Percentiles rank a stretch among this genome's conserved stretches.
These are phyloP conservation scores for Phytomonas francai DNA, from an alignment of 208 protist genomes.

Conservation along the genomic window DNA sequence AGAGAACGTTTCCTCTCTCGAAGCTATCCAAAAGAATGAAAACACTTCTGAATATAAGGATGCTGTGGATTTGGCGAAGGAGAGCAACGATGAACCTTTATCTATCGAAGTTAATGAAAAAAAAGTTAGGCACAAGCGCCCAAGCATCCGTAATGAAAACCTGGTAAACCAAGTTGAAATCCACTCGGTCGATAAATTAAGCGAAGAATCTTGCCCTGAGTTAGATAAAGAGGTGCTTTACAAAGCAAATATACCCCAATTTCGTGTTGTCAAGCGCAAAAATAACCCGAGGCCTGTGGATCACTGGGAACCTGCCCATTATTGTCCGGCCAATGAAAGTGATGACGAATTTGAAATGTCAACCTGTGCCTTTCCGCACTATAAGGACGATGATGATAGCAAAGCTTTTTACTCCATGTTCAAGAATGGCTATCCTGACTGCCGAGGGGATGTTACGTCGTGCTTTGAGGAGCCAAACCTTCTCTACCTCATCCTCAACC, in stretches of 20 bases:
- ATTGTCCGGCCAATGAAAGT: constrained; percentile 35
- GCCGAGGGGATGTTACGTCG: constrained; percentile 43
- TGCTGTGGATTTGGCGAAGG: not conserved
- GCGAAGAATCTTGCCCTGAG: not conserved
- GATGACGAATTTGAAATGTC: constrained; percentile 66
- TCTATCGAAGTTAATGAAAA: not conserved
- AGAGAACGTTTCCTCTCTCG: not conserved
- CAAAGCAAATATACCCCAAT: not conserved
- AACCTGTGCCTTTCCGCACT: constrained; percentile 29
- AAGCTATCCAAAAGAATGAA: not conserved
- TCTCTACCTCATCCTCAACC: constrained; percentile 65
- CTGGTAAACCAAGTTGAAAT: not conserved
- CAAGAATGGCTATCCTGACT: constrained; percentile 61
- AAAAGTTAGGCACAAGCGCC: not conserved
- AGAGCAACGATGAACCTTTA: too few relatives aligned
- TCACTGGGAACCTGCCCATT: constrained; percentile 54
- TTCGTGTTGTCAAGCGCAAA: constrained; percentile 28
- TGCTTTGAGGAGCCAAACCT: constrained; percentile 79
- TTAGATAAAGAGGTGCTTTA: not conserved
- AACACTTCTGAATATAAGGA: not conserved
- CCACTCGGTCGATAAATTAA: not conserved
- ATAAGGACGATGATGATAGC: constrained; percentile 30
- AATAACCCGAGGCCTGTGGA: constrained; percentile 22
- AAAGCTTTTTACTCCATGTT: constrained; percentile 21
- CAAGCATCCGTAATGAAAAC: not conserved